phyloP scores from a whole-genome alignment of 108 stramenopile genomes.

The Skeletonema menzelii region DNA sequence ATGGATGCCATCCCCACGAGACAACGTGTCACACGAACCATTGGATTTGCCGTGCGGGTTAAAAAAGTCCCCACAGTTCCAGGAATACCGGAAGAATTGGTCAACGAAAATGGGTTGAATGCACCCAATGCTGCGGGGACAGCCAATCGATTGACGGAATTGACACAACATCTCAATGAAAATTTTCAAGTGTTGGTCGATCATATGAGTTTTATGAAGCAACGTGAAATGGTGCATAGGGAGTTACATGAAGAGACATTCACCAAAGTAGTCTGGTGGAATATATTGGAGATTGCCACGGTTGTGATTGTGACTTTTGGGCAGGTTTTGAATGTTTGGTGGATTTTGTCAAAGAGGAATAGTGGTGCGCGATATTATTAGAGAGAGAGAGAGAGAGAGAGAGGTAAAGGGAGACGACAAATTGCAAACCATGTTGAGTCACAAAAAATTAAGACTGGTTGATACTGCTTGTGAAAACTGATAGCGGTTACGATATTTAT shows the following conservation, averaged over 20 bases:
- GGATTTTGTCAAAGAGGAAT: constrained; percentile 26
- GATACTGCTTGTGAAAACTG: not conserved
- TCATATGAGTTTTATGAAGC: constrained; percentile 48
- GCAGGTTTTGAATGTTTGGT: constrained; percentile 47
- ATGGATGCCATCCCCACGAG: not conserved
- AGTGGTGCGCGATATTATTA: constrained; percentile 7
- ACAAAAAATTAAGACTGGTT: not conserved
- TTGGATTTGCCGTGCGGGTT: constrained; percentile 44
- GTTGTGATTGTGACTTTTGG: constrained; percentile 34
- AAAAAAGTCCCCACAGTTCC: constrained; percentile 5
- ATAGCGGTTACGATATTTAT: not conserved
- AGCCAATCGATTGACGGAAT: constrained; percentile 13
- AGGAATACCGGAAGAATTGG: not conserved
- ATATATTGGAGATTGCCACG: constrained; percentile 40
- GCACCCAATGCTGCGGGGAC: constrained; percentile 21
- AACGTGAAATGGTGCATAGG: constrained; percentile 43
- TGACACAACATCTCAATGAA: constrained; percentile 32
- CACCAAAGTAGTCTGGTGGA: constrained; percentile 48
- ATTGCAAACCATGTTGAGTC: not conserved
- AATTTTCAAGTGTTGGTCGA: constrained; percentile 40
- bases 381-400: not conserved
- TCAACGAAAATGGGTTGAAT: not conserved
- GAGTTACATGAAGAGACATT: constrained; percentile 48
- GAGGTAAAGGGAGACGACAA: not conserved
- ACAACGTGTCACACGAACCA: constrained; percentile 28